Evolutionary conservation across 495 filamentous ascomycete genomes (phyloP), one percentile per base, ranked within the genome.

Genomic region (Hypoxylon rickii): DNA sequence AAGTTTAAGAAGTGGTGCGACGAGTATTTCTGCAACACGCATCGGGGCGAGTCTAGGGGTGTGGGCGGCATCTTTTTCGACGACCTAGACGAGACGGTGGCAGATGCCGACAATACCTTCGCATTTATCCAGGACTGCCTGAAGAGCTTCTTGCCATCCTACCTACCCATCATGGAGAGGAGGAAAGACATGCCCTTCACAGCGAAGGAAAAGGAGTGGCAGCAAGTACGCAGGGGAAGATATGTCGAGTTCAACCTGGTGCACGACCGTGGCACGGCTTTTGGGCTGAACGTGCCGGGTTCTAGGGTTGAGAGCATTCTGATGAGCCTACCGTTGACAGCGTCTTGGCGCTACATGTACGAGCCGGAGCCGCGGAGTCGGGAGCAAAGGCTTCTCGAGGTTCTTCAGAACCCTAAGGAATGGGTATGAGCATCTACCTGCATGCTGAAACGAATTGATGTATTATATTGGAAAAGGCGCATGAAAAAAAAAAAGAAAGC

Each of bases 201-300:
- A 0, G 84, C 84, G 10, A 75, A 82, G 49, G 89, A 97, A 75
- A 97, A 96, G 76, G 80, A 88, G 51, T 99, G 94, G 94, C 94
- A 99, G 71, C 94, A 97, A 76, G 77, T 99, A 54, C 82, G 94
- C 21, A 80, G 94, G 42, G 94, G 95, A 26, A 78, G 88, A 61
- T 99, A 99, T 72, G 95, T 99, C 19, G 94, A 99, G 70, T 99
- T 99, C 73, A 99, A 99, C 73, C 81, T 99, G 13, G 89, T 99
- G 40, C 91, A 99, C 74, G 94, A 99, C 76, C 85, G 94, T 20
- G 94, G 94, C 10, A 99, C 94, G 4, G 87, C 88, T 41, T 99
- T 99, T 70, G 94, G 94, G 0, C 74, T 99, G 48, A 92, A 91
- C 59, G 96, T 95, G 0, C 95, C 94, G 2, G 90, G 89, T 54